These are phyloP conservation scores for Cryphonectria parasitica DNA, from an alignment of 2,329 filamentous ascomycete genomes.

Conservation along the genomic window DNA sequence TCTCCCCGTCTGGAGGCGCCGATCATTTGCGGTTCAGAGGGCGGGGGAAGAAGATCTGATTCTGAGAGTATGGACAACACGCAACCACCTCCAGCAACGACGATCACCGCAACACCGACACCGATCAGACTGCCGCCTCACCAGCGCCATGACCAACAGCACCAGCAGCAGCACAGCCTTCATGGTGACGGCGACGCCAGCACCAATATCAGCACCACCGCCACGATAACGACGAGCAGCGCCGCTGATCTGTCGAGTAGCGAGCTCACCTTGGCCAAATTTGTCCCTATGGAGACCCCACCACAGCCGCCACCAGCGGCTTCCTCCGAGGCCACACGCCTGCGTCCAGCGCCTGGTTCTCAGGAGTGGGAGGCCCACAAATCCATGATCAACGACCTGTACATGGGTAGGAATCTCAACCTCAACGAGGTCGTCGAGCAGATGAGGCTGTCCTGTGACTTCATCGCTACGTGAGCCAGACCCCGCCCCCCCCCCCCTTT, in stretches of 20 bases:
- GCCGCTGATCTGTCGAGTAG: background rate
- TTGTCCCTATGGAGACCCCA: background rate
- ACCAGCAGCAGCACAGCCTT: background rate
- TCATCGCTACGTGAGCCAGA: constrained; percentile 29
- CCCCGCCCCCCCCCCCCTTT: background rate
- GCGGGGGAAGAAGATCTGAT: background rate
- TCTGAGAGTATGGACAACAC: background rate
- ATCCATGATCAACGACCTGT: constrained; percentile 28
- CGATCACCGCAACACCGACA: background rate
- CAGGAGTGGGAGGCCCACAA: constrained; percentile 31
- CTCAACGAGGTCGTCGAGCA: constrained; percentile 30
- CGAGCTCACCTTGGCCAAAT: background rate
- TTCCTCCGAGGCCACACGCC: constrained; percentile 14
- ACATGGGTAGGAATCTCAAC: constrained; percentile 30
- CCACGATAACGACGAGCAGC: background rate
- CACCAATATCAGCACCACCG: background rate
- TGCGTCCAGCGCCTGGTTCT: constrained; percentile 9
- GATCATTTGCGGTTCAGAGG: background rate
- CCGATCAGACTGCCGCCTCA: background rate
- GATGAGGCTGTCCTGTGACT: constrained; percentile 26
- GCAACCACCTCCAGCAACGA: background rate
- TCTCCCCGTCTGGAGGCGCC: background rate
- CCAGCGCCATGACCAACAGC: background rate
- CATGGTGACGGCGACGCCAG: background rate
- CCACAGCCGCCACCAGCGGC: constrained; percentile 8